phyloP scores from a whole-genome alignment of 805 yeast species.

The Zygoascus bituminiphila region DNA sequence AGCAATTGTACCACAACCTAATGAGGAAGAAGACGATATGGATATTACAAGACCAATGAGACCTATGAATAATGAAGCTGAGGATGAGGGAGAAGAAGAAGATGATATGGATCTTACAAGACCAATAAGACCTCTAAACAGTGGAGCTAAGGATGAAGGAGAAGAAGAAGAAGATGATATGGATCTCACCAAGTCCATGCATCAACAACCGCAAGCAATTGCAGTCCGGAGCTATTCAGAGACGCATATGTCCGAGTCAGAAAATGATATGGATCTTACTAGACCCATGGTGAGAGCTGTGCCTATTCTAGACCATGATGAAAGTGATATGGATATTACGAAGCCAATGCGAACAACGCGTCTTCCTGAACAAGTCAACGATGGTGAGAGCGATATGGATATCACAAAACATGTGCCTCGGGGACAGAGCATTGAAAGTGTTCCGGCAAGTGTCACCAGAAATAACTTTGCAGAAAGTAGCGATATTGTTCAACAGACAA shows the following conservation, averaged over 20 bases:
- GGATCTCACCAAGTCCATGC: constrained; percentile 21
- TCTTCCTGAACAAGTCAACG: not conserved
- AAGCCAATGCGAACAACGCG: not conserved
- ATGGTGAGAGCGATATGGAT: not conserved
- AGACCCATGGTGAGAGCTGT: not conserved
- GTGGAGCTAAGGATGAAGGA: not conserved
- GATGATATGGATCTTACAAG: constrained; percentile 16
- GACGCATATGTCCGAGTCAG: too few relatives aligned
- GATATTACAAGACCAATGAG: constrained; percentile 5
- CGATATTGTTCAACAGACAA: not conserved
- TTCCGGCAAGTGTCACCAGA: not conserved
- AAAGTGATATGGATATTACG: constrained; percentile 15
- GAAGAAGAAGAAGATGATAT: constrained; percentile 8
- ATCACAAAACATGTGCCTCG: constrained; percentile 1
- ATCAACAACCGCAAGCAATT: too few relatives aligned
- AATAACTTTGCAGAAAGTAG: not conserved
- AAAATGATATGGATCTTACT: not conserved
- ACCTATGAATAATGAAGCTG: not conserved
- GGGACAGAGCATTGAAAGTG: not conserved
- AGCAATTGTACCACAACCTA: not conserved
- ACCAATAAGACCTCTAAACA: not conserved
- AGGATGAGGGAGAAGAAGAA: constrained; percentile 2
- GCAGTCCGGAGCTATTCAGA: too few relatives aligned
- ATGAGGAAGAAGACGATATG: constrained; percentile 6
- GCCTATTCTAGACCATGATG: constrained; percentile 10